Conservation (phyloP, 2,329 filamentous ascomycete species). For the Colletotrichum camelliae region DNA sequence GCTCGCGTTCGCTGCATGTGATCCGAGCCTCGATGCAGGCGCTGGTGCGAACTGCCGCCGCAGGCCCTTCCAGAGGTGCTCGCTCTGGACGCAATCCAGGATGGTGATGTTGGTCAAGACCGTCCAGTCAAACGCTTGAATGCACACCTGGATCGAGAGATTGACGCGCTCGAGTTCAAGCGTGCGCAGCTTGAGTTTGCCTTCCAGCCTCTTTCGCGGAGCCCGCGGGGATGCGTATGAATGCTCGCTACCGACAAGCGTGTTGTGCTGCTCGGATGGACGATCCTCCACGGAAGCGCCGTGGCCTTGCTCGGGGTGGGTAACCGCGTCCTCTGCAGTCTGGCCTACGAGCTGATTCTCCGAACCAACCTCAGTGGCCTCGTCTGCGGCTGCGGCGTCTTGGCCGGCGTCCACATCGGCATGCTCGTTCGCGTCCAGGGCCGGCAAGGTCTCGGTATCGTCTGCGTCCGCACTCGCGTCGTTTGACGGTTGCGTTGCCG, state of each 20-base stretch:
- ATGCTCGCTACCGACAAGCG: neutral
- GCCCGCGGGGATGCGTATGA: constrained; percentile 28
- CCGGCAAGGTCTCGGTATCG: neutral
- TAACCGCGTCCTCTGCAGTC: neutral
- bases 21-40: constrained; percentile 23
- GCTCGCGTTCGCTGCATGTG: constrained; percentile 25
- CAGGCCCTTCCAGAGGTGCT: constrained; percentile 77
- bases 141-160: constrained; percentile 74
- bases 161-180: constrained; percentile 78
- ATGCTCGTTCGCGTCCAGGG: neutral
- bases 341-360: neutral
- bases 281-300: neutral
- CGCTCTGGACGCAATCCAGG: constrained; percentile 74
- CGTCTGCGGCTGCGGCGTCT: neutral
- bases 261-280: neutral
- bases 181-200: constrained; percentile 70
- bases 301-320: neutral
- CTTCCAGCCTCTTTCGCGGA: constrained; percentile 50
- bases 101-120: constrained; percentile 74
- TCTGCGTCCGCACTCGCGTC: neutral
- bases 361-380: neutral
- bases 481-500: neutral
- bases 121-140: constrained; percentile 77
- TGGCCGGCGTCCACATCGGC: neutral
- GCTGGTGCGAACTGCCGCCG: constrained; percentile 64